Percentiles rank a stretch among this genome's conserved stretches.
phyloP scores from a whole-genome alignment of 2,329 filamentous ascomycete genomes.

The Coniochaeta sp. region DNA sequence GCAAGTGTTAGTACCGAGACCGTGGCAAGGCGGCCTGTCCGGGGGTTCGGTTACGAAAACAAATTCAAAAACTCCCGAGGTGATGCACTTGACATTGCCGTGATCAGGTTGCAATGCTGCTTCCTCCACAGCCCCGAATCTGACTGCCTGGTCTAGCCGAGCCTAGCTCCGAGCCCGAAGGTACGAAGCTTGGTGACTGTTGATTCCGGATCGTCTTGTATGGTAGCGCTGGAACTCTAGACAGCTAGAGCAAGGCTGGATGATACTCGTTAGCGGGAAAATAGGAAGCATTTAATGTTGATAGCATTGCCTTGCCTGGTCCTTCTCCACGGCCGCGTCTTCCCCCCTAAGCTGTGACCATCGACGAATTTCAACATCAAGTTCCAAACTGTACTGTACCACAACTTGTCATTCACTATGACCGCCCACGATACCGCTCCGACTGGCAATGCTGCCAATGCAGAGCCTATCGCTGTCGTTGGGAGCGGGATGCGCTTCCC shows the following conservation, averaged over 20 bases:
- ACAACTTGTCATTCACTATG: constrained; percentile 1
- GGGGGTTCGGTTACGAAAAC: not conserved
- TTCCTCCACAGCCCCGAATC: not conserved
- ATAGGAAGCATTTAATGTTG: not conserved
- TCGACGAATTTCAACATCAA: constrained; percentile 3
- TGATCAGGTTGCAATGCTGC: too few species aligned
- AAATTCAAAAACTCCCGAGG: not conserved
- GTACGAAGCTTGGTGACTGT: not conserved
- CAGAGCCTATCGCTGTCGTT: constrained; percentile 7
- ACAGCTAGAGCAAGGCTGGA: not conserved
- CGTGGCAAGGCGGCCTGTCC: not conserved
- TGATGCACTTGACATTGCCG: not conserved
- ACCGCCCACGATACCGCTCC: not conserved
- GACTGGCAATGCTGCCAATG: not conserved
- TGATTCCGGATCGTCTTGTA: constrained; percentile 1
- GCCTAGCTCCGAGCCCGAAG: constrained; percentile 3
- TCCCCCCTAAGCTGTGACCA: not conserved
- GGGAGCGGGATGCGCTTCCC: constrained; percentile 4
- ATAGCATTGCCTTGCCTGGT: constrained; percentile 1
- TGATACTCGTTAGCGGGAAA: not conserved
- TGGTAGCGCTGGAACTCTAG: not conserved
- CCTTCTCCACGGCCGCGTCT: not conserved
- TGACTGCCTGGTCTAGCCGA: not conserved
- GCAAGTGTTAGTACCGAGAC: too few species aligned
- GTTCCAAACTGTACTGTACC: constrained; percentile 2